phyloP scores from a whole-genome alignment of 305 asterid genomes.

The Fraxinus ornus region DNA sequence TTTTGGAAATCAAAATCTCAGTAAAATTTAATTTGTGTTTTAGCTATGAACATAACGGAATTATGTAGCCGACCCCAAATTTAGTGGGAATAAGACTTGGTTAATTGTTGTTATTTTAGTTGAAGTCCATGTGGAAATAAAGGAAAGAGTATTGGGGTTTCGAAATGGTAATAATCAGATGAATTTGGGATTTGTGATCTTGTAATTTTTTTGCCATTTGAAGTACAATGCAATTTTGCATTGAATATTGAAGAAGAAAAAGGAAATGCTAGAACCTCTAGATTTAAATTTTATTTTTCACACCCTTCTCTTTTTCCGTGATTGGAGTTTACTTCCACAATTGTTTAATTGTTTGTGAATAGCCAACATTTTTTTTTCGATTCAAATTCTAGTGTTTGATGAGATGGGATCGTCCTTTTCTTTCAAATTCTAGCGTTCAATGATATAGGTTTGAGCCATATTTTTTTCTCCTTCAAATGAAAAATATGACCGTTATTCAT shows the following conservation, averaged over 20 bases:
- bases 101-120: background rate
- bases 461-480: too few relatives aligned
- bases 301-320: background rate
- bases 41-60: background rate
- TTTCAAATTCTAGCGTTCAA: background rate
- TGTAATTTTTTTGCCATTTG: background rate
- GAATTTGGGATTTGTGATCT: background rate
- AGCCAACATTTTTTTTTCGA: background rate
- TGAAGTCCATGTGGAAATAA: background rate
- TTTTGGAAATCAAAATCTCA: background rate
- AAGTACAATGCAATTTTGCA: background rate
- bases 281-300: background rate
- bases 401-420: background rate
- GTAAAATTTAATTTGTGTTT: background rate
- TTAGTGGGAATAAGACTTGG: background rate
- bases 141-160: background rate
- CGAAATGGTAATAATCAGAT: background rate
- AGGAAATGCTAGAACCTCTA: background rate
- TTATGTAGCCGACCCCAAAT: background rate
- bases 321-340: background rate
- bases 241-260: background rate
- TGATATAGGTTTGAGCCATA: background rate
- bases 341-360: background rate
- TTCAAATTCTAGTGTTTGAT: background rate
- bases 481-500: too few relatives aligned